These are phyloP conservation scores for Scheffersomyces amazonensis DNA, from an alignment of 805 yeast species.

Conservation along the genomic window DNA sequence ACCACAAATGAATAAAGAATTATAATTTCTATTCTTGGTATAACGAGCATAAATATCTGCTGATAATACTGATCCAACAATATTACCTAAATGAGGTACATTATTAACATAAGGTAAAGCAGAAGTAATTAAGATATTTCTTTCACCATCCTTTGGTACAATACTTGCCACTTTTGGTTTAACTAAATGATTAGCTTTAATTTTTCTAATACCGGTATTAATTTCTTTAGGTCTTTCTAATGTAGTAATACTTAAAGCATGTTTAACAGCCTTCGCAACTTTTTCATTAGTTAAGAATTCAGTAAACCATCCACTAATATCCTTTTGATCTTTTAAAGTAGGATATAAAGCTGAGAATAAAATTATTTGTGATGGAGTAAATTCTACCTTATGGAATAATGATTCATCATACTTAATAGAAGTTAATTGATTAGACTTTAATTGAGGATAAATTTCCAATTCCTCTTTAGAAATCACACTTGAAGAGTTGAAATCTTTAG, in stretches of 20 bases:
- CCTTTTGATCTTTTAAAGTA: conserved; percentile 19
- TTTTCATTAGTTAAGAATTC: conserved; percentile 34
- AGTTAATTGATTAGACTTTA: conserved; percentile 32
- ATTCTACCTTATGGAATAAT: conserved; percentile 18
- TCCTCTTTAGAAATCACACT: conserved; percentile 43
- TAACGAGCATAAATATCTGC: conserved; percentile 95
- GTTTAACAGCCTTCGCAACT: conserved; percentile 44
- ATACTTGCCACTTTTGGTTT: conserved; percentile 25
- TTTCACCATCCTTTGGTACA: conserved; percentile 64
- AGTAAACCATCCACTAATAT: conserved; percentile 35
- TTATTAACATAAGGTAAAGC: conserved; percentile 98
- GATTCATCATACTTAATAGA: conserved; percentile 8
- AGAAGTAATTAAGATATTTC: conserved; percentile 86
- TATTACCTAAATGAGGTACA: conserved; percentile 97
- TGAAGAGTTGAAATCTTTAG: conserved; percentile 42
- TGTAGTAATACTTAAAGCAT: conserved; percentile 46
- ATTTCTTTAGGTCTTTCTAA: conserved; percentile 37
- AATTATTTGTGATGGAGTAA: conserved; percentile 54
- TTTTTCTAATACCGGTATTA: conserved; percentile 38
- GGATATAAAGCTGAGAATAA: conserved; percentile 60
- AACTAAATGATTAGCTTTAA: conserved; percentile 29
- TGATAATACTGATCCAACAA: conserved; percentile 88
- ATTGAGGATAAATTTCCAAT: conserved; percentile 36
- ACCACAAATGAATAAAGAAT: conserved; percentile 87
- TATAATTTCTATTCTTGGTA: conserved; percentile 83